Conservation (phyloP, 2,329 filamentous ascomycete species). For the Colletotrichum cuscutae region DNA sequence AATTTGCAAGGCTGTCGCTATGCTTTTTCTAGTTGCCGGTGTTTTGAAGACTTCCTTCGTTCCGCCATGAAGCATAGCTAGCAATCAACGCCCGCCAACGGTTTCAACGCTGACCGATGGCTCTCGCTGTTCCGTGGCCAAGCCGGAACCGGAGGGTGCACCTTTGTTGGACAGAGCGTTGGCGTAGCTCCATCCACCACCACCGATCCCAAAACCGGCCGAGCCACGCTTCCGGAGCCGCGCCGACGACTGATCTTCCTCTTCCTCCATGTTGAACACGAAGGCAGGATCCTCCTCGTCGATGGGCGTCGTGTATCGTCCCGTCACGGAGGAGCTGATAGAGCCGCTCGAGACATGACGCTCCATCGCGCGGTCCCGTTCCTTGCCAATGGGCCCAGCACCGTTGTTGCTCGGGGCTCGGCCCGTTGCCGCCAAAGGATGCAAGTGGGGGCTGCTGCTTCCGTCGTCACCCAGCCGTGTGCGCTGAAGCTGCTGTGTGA, state of each 20-base stretch:
- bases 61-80: neutral
- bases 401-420: conserved; percentile 52
- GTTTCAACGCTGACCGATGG: conserved; percentile 35
- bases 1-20: conserved; percentile 28
- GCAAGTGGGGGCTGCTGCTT: conserved; percentile 59
- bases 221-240: conserved; percentile 61
- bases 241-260: conserved; percentile 59
- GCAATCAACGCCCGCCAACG: conserved; percentile 35
- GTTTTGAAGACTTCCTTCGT: neutral
- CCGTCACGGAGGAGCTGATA: conserved; percentile 63
- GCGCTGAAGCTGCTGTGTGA: conserved; percentile 71
- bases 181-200: conserved; percentile 53
- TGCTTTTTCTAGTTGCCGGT: conserved; percentile 14
- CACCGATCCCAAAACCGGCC: conserved; percentile 51
- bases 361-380: conserved; percentile 57
- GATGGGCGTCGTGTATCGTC: conserved; percentile 71
- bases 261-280: conserved; percentile 74
- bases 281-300: conserved; percentile 73
- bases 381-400: conserved; percentile 51
- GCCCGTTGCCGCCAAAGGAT: conserved; percentile 57
- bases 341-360: conserved; percentile 70
- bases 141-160: conserved; percentile 14
- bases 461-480: conserved; percentile 63
- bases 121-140: conserved; percentile 36
- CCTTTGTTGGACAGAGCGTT: conserved; percentile 38